Conservation (phyloP, 805 yeast genomes). For the Komagataella phaffii region DNA sequence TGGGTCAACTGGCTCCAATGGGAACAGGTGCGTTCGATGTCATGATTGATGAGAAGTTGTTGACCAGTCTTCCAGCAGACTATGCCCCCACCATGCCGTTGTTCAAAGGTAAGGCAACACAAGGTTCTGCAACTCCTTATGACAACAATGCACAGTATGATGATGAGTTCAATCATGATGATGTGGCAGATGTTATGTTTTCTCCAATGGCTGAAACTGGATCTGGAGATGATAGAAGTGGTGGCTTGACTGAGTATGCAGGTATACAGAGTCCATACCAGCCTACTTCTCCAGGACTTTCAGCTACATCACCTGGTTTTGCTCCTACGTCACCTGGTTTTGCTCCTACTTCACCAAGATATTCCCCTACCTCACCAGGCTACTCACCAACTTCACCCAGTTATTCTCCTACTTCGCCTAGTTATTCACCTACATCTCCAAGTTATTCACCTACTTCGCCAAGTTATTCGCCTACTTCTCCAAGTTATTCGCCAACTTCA, state of each 20-base stretch:
- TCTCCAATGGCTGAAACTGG: constrained; percentile 91
- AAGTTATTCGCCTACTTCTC: constrained; percentile 35
- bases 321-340: constrained; percentile 37
- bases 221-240: constrained; percentile 56
- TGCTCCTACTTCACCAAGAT: constrained; percentile 33
- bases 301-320: constrained; percentile 49
- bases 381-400: constrained; percentile 37
- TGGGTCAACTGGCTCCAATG: constrained; percentile 97
- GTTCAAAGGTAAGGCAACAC: constrained; percentile 29
- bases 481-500: constrained; percentile 33
- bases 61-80: constrained; percentile 50
- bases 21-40: constrained; percentile 98
- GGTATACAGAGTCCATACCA: constrained; percentile 35
- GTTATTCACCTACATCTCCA: constrained; percentile 38
- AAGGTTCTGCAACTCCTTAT: constrained; percentile 90
- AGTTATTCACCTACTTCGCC: constrained; percentile 39
- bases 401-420: constrained; percentile 47
- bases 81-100: constrained; percentile 23
- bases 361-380: constrained; percentile 40
- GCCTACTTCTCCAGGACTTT: constrained; percentile 18
- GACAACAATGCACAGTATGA: constrained; percentile 54
- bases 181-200: constrained; percentile 67
- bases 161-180: constrained; percentile 43
- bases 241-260: constrained; percentile 83
- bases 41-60: constrained; percentile 80